phyloP scores from a whole-genome alignment of 106 monocot species.

The Dendrobium officinale region DNA sequence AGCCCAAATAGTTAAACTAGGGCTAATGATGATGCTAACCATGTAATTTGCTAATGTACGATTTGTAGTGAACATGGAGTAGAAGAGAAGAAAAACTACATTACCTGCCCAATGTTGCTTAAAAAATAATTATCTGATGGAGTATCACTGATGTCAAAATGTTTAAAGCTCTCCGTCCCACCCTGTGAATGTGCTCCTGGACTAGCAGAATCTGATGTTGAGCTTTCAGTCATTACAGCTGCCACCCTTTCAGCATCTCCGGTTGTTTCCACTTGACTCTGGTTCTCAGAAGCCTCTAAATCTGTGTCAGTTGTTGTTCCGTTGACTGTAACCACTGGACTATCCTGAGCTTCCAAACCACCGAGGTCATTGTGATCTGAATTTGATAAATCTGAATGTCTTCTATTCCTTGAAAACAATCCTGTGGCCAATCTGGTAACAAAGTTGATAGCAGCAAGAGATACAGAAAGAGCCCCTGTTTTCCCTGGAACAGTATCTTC shows the following conservation, averaged over 20 bases:
- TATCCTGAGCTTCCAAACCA: conserved; percentile 20
- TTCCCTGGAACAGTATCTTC: conserved; percentile 1
- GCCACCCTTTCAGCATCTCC: conserved; percentile 13
- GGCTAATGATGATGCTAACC: background rate
- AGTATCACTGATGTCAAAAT: conserved; percentile 70
- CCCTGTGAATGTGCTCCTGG: conserved; percentile 7
- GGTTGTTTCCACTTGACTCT: conserved; percentile 1
- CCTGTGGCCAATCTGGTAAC: conserved; percentile 62
- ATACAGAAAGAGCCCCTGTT: conserved; percentile 39
- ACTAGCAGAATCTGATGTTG: conserved; percentile 17
- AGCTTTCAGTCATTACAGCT: background rate
- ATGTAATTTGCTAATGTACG: background rate
- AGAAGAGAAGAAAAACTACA: background rate
- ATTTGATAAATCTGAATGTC: conserved; percentile 18
- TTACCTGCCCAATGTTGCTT: conserved; percentile 46
- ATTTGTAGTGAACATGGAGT: background rate
- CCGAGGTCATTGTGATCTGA: conserved; percentile 2
- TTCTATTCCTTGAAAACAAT: conserved; percentile 46
- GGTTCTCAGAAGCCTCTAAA: conserved; percentile 8
- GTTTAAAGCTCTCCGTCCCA: conserved; percentile 42
- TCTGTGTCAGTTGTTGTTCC: conserved; percentile 10
- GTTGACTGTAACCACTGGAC: conserved; percentile 11
- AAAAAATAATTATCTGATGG: conserved; percentile 78
- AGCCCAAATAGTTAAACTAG: background rate
- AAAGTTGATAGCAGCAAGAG: conserved; percentile 53